Conservation (phyloP, 2,329 filamentous ascomycete genomes). For the Chrysoporthe cubensis region DNA sequence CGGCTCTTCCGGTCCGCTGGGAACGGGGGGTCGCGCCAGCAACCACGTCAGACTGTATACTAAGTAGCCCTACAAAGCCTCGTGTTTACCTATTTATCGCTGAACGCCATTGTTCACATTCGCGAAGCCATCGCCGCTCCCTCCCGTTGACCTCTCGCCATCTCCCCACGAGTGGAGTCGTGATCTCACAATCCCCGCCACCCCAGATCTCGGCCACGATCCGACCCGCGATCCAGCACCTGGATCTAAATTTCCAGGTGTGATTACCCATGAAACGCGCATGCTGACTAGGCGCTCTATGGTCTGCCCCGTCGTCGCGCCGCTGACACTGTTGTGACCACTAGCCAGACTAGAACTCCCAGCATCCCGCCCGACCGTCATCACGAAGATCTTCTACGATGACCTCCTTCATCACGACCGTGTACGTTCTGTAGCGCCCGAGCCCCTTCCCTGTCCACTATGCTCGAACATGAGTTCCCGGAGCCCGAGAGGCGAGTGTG, state of each 20-base stretch:
- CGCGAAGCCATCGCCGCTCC: not conserved
- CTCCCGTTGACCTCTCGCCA: not conserved
- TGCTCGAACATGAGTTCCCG: not conserved
- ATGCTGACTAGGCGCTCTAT: not conserved
- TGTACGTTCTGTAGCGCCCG: conserved; percentile 64
- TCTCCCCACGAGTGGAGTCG: not conserved
- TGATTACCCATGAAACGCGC: conserved; percentile 7
- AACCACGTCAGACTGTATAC: conserved; percentile 10
- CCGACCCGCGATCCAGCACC: conserved; percentile 8
- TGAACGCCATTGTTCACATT: not conserved
- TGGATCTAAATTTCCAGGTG: conserved; percentile 19
- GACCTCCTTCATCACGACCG: conserved; percentile 81
- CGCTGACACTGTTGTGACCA: conserved; percentile 16
- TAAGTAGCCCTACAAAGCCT: not conserved
- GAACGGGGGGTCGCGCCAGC: conserved; percentile 11
- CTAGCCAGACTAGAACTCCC: conserved; percentile 3
- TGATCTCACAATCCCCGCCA: not conserved
- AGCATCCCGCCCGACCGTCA: not conserved
- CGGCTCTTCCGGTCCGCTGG: not conserved
- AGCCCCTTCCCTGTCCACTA: conserved; percentile 41
- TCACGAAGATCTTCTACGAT: conserved; percentile 47
- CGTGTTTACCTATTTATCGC: not conserved
- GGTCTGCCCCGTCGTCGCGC: conserved; percentile 3
- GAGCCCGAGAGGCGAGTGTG: not conserved
- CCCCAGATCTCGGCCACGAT: not conserved